Evolutionary conservation across 2,329 filamentous ascomycete species (phyloP).

Genomic region (Colletotrichum sp.): DNA sequence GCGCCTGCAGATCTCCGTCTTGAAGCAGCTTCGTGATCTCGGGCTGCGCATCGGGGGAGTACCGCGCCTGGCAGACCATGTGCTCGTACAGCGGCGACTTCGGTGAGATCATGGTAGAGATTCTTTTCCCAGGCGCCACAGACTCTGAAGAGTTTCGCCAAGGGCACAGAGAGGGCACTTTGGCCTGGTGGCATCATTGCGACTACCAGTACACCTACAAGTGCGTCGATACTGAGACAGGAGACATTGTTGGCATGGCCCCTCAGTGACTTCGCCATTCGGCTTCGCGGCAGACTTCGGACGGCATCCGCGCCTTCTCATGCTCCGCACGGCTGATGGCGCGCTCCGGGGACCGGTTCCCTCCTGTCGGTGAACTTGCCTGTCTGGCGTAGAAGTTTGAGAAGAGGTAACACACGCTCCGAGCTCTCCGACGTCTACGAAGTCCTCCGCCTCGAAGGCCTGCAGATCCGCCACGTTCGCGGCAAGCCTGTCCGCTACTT

Average conservation of each 20-base stretch:
- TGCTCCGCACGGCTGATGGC: no score
- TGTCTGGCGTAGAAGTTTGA: no score
- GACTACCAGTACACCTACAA: slow-evolving; percentile 52
- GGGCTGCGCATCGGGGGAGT: slow-evolving; percentile 54
- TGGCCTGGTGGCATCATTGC: slow-evolving; percentile 42
- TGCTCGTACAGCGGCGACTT: slow-evolving; percentile 61
- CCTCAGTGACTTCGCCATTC: neutral
- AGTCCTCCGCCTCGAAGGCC: no score
- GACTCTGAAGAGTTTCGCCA: slow-evolving; percentile 44
- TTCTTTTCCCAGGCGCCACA: slow-evolving; percentile 43
- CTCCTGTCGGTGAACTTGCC: no score
- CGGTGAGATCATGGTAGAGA: slow-evolving; percentile 43
- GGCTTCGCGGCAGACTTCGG: no score
- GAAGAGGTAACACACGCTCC: neutral
- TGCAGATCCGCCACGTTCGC: slow-evolving; percentile 41
- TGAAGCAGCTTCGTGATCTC: slow-evolving; percentile 41
- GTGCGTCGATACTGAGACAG: slow-evolving; percentile 47
- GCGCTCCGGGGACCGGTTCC: no score
- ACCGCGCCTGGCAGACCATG: slow-evolving; percentile 61
- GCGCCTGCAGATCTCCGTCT: slow-evolving; percentile 30
- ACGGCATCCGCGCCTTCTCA: no score
- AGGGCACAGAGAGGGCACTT: slow-evolving; percentile 45
- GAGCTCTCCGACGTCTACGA: slow-evolving; percentile 39
- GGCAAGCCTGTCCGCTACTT: slow-evolving; percentile 48
- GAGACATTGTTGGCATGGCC: slow-evolving; percentile 51